phyloP scores from a whole-genome alignment of 2,329 filamentous ascomycete species.

The Decorospora gaudefroyi region DNA sequence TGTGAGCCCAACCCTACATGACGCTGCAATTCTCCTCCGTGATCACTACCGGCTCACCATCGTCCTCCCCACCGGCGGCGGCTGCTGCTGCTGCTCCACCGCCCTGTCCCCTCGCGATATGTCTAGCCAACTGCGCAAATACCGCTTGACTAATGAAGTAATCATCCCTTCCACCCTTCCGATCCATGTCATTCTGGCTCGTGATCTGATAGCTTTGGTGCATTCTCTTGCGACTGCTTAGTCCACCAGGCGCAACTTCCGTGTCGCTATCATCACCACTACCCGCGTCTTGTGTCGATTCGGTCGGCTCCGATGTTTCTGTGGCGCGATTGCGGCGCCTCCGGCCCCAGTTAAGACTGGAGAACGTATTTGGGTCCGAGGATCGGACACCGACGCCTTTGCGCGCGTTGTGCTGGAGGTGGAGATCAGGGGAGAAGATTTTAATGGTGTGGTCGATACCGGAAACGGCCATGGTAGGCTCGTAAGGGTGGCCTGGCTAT shows the following conservation, averaged over 20 bases:
- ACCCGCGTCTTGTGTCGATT: slow-evolving; percentile 11
- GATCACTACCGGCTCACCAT: slow-evolving; percentile 31
- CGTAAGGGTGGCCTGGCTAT: slow-evolving; percentile 63
- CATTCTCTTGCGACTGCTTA: slow-evolving; percentile 62
- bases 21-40: slow-evolving; percentile 40
- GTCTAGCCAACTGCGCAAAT: slow-evolving; percentile 45
- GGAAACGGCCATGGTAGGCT: slow-evolving; percentile 67
- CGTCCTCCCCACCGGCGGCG: slow-evolving; percentile 30
- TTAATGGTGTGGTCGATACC: slow-evolving; percentile 72
- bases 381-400: slow-evolving; percentile 63
- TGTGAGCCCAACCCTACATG: too few relatives aligned
- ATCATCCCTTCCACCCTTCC: slow-evolving; percentile 62
- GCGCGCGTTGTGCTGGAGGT: slow-evolving; percentile 61
- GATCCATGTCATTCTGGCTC: slow-evolving; percentile 64
- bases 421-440: slow-evolving; percentile 66
- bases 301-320: neutral
- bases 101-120: slow-evolving; percentile 34
- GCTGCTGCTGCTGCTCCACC: slow-evolving; percentile 19
- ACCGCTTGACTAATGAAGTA: slow-evolving; percentile 57
- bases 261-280: slow-evolving; percentile 42
- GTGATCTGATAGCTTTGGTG: slow-evolving; percentile 65
- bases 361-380: slow-evolving; percentile 49
- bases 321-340: slow-evolving; percentile 17
- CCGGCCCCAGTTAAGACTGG: slow-evolving; percentile 44
- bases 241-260: slow-evolving; percentile 51